These are phyloP conservation scores for Fusarium continuum DNA, from an alignment of 2,329 filamentous ascomycete genomes.

Conservation along the genomic window DNA sequence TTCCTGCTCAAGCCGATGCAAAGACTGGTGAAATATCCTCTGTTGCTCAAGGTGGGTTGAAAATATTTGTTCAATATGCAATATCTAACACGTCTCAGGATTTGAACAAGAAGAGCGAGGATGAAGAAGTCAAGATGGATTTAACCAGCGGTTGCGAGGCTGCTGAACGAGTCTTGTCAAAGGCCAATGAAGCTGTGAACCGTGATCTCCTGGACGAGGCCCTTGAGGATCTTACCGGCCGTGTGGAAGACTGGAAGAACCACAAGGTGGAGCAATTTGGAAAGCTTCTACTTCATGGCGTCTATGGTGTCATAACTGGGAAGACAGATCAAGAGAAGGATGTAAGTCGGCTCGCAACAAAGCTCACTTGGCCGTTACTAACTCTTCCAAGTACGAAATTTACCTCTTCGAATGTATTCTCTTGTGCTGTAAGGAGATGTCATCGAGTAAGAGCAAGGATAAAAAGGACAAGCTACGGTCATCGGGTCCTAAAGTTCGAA, in stretches of 20 bases:
- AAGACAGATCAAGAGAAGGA: slow-evolving; percentile 93
- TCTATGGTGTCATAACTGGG: slow-evolving; percentile 89
- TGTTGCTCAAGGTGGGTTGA: slow-evolving; percentile 78
- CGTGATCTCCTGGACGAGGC: slow-evolving; percentile 86
- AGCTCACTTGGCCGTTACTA: slow-evolving; percentile 42
- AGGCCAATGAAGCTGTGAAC: slow-evolving; percentile 91
- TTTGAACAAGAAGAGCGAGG: slow-evolving; percentile 83
- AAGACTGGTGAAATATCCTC: slow-evolving; percentile 90
- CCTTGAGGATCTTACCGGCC: slow-evolving; percentile 78
- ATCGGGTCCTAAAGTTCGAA: slow-evolving; percentile 64
- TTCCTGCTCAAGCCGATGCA: slow-evolving; percentile 98
- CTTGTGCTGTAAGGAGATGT: slow-evolving; percentile 95
- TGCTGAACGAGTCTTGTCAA: slow-evolving; percentile 81
- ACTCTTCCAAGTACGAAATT: slow-evolving; percentile 81
- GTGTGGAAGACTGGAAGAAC: slow-evolving; percentile 98
- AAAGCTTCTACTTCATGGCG: slow-evolving; percentile 84
- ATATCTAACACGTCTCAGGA: slow-evolving; percentile 65
- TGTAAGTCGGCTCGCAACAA: slow-evolving; percentile 56
- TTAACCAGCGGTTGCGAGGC: slow-evolving; percentile 80
- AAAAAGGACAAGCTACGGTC: slow-evolving; percentile 73
- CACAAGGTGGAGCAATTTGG: slow-evolving; percentile 93
- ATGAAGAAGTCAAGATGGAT: slow-evolving; percentile 75
- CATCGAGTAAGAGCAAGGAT: slow-evolving; percentile 82
- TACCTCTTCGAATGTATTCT: slow-evolving; percentile 97
- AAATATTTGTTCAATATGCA: not conserved